These are phyloP conservation scores for Dactylonectria estremocensis DNA, from an alignment of 2,329 filamentous ascomycete species.

Conservation along the genomic window DNA sequence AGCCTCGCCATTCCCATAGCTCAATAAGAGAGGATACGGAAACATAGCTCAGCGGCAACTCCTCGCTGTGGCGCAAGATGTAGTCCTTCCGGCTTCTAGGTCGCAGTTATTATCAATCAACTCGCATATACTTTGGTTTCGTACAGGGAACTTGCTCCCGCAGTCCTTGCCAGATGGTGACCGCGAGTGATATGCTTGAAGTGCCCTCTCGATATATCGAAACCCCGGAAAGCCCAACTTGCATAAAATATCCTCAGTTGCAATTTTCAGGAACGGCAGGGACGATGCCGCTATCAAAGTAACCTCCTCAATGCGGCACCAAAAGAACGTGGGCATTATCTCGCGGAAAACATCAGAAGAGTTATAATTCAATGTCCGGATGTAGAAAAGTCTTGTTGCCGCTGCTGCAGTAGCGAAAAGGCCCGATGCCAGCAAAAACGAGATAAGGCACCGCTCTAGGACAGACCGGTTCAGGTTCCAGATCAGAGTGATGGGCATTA, in stretches of 20 bases:
- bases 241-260: not conserved
- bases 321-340: not conserved
- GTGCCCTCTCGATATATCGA: not conserved
- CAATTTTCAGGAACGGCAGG: not conserved
- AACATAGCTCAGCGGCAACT: too few species aligned
- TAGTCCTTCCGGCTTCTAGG: not conserved
- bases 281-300: not conserved
- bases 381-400: not conserved
- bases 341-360: not conserved
- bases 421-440: not conserved
- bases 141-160: not conserved
- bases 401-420: not conserved
- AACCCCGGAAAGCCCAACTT: not conserved
- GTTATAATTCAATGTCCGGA: not conserved
- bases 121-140: not conserved
- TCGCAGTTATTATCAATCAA: not conserved
- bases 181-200: not conserved
- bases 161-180: not conserved
- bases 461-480: not conserved
- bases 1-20: too few species aligned
- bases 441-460: not conserved
- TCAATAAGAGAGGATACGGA: too few species aligned
- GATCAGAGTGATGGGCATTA: not conserved
- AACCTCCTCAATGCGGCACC: not conserved
- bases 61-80: not conserved